These are phyloP conservation scores for Fusarium musae DNA, from an alignment of 2,329 filamentous ascomycete genomes.

Conservation along the genomic window DNA sequence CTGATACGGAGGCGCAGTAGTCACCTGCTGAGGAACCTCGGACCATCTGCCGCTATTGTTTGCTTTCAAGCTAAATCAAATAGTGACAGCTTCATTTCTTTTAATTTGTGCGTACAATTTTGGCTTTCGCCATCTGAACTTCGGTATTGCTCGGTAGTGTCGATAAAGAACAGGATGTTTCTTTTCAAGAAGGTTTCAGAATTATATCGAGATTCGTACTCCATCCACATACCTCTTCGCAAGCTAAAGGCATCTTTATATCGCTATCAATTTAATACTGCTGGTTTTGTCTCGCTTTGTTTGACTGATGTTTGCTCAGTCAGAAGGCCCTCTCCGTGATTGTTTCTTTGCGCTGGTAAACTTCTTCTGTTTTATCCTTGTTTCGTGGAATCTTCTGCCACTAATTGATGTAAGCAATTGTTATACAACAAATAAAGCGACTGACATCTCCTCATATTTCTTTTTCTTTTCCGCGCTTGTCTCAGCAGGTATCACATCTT, in stretches of 20 bases:
- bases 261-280: background rate
- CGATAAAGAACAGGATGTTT: background rate
- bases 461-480: constrained; percentile 59
- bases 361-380: constrained; percentile 61
- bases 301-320: constrained; percentile 1
- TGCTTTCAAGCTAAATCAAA: background rate
- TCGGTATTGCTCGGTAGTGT: background rate
- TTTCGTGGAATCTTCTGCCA: constrained; percentile 58
- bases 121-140: background rate
- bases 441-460: constrained; percentile 62
- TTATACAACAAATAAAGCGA: background rate
- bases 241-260: background rate
- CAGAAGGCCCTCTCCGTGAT: constrained; percentile 53
- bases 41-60: background rate
- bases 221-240: background rate
- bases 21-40: background rate
- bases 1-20: background rate
- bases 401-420: constrained; percentile 47
- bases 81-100: background rate
- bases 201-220: background rate
- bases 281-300: background rate
- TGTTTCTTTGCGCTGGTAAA: constrained; percentile 62
- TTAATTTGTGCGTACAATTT: background rate
- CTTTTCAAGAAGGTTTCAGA: background rate
- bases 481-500: constrained; percentile 57